Base-by-base conservation (phyloP, 306 rosid species). In the Prunus dulcis region DNA sequence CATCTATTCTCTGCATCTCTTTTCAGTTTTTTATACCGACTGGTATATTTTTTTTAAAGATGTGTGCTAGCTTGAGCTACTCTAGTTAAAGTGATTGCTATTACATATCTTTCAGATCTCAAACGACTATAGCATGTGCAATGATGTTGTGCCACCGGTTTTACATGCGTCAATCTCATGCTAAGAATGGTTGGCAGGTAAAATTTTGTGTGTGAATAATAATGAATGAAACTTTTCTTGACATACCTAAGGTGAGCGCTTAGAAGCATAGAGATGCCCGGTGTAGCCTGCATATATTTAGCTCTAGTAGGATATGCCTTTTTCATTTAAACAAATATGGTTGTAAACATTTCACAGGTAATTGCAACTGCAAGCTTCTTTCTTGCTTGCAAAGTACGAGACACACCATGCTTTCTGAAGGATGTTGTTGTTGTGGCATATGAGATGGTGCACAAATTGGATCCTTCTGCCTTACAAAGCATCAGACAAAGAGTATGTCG, bases 171-270 rank as follows among this genome's bases (percentile, higher is more conserved):
- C 86, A 84, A 51, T 87, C 90, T 68, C 90, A 76, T 75, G 86
- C 90, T 65, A 82, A 82, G 77, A 84, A 84, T 79, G 90, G 80
- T 76, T 84, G 90, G 90, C 84, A 84, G 90, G 90, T 84, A 82
- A 66, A 9, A 9, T 22, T 38, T 38, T 71, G 64, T 20, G n/a
- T 22, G 66, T 55, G 55, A 22, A 41, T 57, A 13, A 38, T 72
- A 23, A 38, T 56, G 9, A 57, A 23, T 52, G 30, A 19, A 79
- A 51, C 38, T n/a, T 69, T 70, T 12, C 7, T 69, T 38, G 58
- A 5, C 13, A 30, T 71, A 12, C n/a, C 12, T 55, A 32, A 45
- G 12, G 20, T 55, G 34, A 25, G 43, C 34, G 11, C 73, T 57
- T 17, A 0, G 10, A 38, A 68, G 68, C 15, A 18, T 46, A 15